Conservation (phyloP, 2,329 filamentous ascomycete genomes). For the Dactylellina haptotyla region DNA sequence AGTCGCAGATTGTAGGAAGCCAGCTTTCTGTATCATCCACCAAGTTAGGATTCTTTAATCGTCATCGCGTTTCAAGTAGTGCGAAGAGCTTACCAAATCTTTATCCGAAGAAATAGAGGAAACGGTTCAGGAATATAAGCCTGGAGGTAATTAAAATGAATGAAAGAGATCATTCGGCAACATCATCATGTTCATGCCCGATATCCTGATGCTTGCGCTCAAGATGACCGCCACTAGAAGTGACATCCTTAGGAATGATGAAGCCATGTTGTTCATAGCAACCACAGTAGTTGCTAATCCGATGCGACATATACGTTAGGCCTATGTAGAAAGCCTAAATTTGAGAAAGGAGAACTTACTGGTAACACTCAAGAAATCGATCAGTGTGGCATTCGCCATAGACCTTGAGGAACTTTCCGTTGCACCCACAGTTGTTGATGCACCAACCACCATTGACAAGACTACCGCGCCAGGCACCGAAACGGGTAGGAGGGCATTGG, state of each 20-base stretch:
- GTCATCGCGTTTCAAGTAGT: too few species aligned
- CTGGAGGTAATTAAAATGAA: too few species aligned
- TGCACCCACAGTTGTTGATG: constrained; percentile 11
- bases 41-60: too few species aligned
- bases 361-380: constrained; percentile 22
- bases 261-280: neutral
- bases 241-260: neutral
- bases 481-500: too few species aligned
- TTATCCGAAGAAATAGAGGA: too few species aligned
- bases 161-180: too few species aligned
- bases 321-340: neutral
- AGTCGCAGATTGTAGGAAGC: too few species aligned
- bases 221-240: neutral
- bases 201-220: neutral
- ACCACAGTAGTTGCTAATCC: constrained; percentile 14
- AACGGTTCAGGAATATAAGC: too few species aligned
- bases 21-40: too few species aligned
- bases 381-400: neutral
- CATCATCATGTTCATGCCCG: neutral
- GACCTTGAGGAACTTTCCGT: constrained; percentile 9
- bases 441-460: constrained; percentile 9
- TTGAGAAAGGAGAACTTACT: constrained; percentile 1
- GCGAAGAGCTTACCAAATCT: too few species aligned
- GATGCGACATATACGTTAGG: neutral
- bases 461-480: constrained; percentile 12